A percentile compares a stretch with the other conserved stretches of the same genome.
phyloP scores from a whole-genome alignment of 2,329 filamentous ascomycete species.

The Ceratocystis huliohia region DNA sequence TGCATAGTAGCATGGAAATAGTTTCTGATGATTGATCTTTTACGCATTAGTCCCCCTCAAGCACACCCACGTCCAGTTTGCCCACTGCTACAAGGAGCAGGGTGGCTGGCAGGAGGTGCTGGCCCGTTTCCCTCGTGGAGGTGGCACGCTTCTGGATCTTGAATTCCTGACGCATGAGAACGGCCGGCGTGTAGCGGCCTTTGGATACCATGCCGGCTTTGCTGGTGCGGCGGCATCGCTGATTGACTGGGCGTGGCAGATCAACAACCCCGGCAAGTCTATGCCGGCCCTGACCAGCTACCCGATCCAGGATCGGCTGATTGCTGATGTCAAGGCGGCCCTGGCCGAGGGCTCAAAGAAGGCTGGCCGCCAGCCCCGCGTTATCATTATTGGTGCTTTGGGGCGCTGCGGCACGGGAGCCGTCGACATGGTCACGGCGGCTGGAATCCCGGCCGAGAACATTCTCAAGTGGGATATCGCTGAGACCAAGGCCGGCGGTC shows the following conservation, averaged over 20 bases:
- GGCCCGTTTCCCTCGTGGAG: conserved; percentile 63
- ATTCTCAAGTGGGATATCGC: conserved; percentile 61
- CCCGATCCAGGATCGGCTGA: conserved; percentile 54
- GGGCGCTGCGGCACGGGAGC: conserved; percentile 77
- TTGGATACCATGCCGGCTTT: conserved; percentile 65
- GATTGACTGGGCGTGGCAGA: conserved; percentile 73
- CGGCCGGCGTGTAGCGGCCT: conserved; percentile 56
- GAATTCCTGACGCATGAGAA: conserved; percentile 70
- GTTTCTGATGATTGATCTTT: background rate
- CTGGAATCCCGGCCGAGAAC: conserved; percentile 38
- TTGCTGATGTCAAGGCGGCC: conserved; percentile 59
- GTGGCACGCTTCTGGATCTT: conserved; percentile 68
- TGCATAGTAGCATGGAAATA: too few relatives aligned
- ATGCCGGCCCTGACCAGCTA: conserved; percentile 56
- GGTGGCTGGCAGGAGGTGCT: conserved; percentile 67
- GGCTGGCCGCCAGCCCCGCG: conserved; percentile 53
- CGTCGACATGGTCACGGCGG: conserved; percentile 62
- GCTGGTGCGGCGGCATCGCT: conserved; percentile 61
- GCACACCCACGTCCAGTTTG: conserved; percentile 61
- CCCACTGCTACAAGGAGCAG: conserved; percentile 66
- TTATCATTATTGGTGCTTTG: conserved; percentile 75
- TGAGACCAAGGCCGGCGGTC: conserved; percentile 60
- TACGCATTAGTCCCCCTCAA: conserved; percentile 44
- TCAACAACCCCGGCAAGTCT: conserved; percentile 54
- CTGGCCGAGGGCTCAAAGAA: conserved; percentile 52